These are phyloP conservation scores for Annona cherimola DNA, from an alignment of 164 flowering plant species.

Conservation along the genomic window DNA sequence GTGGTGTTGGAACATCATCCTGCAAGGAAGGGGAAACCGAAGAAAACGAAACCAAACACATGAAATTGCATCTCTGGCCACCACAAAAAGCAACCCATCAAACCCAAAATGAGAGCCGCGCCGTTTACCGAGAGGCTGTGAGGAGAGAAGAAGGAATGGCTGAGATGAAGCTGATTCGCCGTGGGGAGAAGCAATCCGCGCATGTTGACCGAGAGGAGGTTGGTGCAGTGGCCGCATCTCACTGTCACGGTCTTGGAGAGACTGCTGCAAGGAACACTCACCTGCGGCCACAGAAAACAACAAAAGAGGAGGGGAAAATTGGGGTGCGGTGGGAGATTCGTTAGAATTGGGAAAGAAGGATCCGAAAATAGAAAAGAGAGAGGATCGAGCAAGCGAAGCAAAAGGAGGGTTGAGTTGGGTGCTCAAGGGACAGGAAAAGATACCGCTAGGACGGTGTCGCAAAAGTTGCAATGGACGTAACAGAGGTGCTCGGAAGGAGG, in stretches of 20 bases:
- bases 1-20: conserved; percentile 62
- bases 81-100: not conserved
- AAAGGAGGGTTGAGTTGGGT: not conserved
- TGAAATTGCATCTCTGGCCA: not conserved
- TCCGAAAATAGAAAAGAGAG: not conserved
- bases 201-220: conserved; percentile 88
- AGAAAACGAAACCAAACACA: not conserved
- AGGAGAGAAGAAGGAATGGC: conserved; percentile 59
- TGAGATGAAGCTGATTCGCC: conserved; percentile 52
- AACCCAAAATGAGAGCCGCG: not conserved
- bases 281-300: conserved; percentile 32
- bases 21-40: conserved; percentile 9
- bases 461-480: conserved; percentile 87
- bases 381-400: not conserved
- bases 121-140: conserved; percentile 51
- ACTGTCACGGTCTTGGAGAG: conserved; percentile 93
- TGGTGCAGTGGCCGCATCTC: conserved; percentile 97
- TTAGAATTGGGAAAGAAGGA: not conserved
- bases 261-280: conserved; percentile 86
- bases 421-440: not conserved
- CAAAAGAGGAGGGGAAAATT: not conserved
- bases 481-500: conserved; percentile 88
- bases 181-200: conserved; percentile 69
- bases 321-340: not conserved
- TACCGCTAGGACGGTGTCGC: conserved; percentile 95